A percentile compares a stretch with the other conserved stretches of the same genome.
Evolutionary conservation across 1,284 basidiomycete species (phyloP).

Genomic region (Moesziomyces sp.): DNA sequence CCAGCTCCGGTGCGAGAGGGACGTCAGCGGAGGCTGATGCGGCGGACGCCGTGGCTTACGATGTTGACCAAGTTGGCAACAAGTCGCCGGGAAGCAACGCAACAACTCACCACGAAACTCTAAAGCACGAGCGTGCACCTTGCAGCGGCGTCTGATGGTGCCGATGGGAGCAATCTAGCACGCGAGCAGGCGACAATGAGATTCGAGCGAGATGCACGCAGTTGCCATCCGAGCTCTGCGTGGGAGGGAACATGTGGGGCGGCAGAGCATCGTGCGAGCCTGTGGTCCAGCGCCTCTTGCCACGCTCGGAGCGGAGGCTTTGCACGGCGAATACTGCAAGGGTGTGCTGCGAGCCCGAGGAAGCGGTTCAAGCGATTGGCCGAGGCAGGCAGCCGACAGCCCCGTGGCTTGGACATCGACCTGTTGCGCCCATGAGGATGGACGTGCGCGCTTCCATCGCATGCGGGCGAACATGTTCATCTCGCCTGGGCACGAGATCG

Average conservation of each 20-base stretch:
- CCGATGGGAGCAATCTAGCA: background rate
- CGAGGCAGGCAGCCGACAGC: conserved; percentile 1
- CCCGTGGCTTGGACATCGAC: background rate
- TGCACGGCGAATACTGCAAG: conserved; percentile 13
- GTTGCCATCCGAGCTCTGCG: background rate
- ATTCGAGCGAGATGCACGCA: background rate
- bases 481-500: background rate
- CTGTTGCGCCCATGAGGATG: background rate
- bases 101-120: no score
- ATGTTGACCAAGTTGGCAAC: background rate
- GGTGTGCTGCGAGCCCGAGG: background rate
- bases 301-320: background rate
- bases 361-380: conserved; percentile 6
- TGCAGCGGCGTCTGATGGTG: conserved; percentile 2
- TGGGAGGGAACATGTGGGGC: background rate
- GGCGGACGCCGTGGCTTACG: background rate
- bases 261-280: background rate
- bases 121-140: background rate
- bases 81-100: background rate
- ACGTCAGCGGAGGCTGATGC: no score
- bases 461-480: background rate
- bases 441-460: background rate
- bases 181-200: background rate
- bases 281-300: background rate
- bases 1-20: background rate